Conservation (phyloP, 192 early-diverging fungal genomes). For the Coemansia javaensis region DNA sequence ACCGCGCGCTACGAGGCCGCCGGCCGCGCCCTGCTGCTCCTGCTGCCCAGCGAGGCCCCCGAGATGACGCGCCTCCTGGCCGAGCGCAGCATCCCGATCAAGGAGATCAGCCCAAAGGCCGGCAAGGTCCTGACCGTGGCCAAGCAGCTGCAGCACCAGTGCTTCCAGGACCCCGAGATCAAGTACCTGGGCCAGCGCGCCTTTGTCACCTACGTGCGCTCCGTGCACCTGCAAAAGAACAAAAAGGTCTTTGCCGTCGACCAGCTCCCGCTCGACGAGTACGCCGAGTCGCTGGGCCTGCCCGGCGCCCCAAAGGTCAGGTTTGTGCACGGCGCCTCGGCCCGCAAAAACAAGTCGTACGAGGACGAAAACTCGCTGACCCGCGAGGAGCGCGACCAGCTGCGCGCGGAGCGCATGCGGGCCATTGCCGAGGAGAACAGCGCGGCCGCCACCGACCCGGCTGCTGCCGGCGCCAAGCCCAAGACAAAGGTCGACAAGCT, state of each 20-base stretch:
- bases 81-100: conserved; percentile 78
- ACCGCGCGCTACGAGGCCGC: conserved; percentile 90
- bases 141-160: conserved; percentile 83
- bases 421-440: conserved; percentile 32
- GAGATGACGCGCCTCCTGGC: conserved; percentile 72
- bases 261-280: conserved; percentile 79
- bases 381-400: conserved; percentile 31
- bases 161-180: conserved; percentile 90
- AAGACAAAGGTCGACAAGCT: conserved; percentile 86
- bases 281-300: conserved; percentile 85
- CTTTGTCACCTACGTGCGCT: conserved; percentile 93
- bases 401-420: conserved; percentile 10
- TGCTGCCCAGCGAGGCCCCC: conserved; percentile 82
- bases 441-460: too few species aligned
- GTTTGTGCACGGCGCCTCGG: conserved; percentile 69
- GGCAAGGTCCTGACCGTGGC: conserved; percentile 74
- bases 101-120: conserved; percentile 81
- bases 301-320: conserved; percentile 93
- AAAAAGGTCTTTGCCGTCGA: conserved; percentile 88
- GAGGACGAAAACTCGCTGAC: conserved; percentile 49
- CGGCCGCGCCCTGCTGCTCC: conserved; percentile 81
- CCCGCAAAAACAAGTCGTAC: conserved; percentile 67
- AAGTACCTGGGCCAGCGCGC: conserved; percentile 97
- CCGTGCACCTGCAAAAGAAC: conserved; percentile 85
- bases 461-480: conserved; percentile 13